A percentile compares a stretch with the other conserved stretches of the same genome.
phyloP scores from a whole-genome alignment of 495 filamentous ascomycete genomes.

The Staphylotrichum tortipilum region DNA sequence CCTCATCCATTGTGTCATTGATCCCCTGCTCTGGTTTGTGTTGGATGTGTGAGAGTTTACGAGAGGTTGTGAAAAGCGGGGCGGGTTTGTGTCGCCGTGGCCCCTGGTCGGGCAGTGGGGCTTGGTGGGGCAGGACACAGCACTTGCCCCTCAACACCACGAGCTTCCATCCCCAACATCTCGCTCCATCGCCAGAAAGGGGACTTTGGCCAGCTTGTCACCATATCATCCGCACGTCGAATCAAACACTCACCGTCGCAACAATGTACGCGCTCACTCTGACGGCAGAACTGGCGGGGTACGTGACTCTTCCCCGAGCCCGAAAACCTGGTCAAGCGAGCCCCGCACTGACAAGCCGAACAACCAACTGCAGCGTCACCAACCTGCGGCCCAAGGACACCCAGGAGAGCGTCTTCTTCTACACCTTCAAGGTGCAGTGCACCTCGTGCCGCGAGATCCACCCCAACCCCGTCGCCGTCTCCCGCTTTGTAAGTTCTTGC shows the following conservation, averaged over 20 bases:
- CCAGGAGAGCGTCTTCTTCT: conserved; percentile 73
- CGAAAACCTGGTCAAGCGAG: not conserved
- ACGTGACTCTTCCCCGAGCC: conserved; percentile 7
- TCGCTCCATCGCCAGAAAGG: not conserved
- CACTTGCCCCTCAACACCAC: conserved; percentile 1
- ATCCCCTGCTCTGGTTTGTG: too few relatives aligned
- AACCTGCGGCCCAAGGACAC: conserved; percentile 79
- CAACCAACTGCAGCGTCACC: conserved; percentile 66
- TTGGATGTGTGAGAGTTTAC: too few relatives aligned
- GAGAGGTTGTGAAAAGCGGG: too few relatives aligned
- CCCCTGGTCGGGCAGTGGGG: too few relatives aligned
- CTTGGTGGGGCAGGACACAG: not conserved
- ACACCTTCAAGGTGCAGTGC: conserved; percentile 95
- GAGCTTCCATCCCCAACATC: not conserved
- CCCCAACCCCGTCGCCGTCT: conserved; percentile 78
- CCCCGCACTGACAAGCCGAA: not conserved
- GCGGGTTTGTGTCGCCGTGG: too few relatives aligned
- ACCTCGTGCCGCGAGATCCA: conserved; percentile 89
- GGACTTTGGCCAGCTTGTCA: not conserved
- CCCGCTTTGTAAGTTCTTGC: conserved; percentile 71
- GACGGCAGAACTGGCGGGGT: conserved; percentile 70
- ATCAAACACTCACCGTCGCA: not conserved
- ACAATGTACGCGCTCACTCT: conserved; percentile 71
- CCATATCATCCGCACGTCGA: not conserved
- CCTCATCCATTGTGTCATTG: too few relatives aligned